Base-by-base conservation (phyloP, 2,329 filamentous ascomycete genomes). In the Phaeosphaeria sp. region DNA sequence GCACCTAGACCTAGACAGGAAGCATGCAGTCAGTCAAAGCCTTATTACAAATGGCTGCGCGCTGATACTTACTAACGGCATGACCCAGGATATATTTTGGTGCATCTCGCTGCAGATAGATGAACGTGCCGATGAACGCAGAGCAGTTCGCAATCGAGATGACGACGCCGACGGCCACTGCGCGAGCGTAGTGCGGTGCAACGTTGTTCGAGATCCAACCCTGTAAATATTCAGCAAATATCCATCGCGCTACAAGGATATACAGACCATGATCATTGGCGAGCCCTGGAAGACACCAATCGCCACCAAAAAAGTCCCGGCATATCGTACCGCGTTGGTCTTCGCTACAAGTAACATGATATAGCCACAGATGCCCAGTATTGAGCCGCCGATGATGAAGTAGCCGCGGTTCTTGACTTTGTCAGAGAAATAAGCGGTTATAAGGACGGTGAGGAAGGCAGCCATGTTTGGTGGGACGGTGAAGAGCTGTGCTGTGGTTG, bases 181-280 rank as follows among this genome's bases (percentile, higher is more conserved):
- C 79, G 30, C 84, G 78, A 71, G 87, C 87, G 68, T 85, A 87
- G 69, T 86, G 84, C 2, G 85, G 85, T 15, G 72, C 71, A 41
- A 80, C 69, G 55, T 80, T 81, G 64, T 80, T 81, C 6, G 78
- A 62, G 1, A 77, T 69, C 79, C 79, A 81, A 6, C 78, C 79
- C 46, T 63, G 41, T 2, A 27, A 3, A 18, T 11, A 21, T 13
- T 33, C 30, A 41, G 11, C 36, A 23, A n/a, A n/a, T 20, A 21
- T n/a, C n/a, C n/a, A n/a, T n/a, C n/a, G n/a, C n/a, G n/a, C n/a
- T n/a, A n/a, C n/a, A n/a, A n/a, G n/a, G n/a, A n/a, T n/a, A n/a
- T n/a, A 46, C 57, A 30, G 55, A 59, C 62, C 75, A 80, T 79
- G 1, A 77, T 65, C 52, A 75, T 65, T 27, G 72, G 72, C 1